phyloP scores from a whole-genome alignment of 164 flowering plant genomes.

The Chimonanthus praecox region DNA sequence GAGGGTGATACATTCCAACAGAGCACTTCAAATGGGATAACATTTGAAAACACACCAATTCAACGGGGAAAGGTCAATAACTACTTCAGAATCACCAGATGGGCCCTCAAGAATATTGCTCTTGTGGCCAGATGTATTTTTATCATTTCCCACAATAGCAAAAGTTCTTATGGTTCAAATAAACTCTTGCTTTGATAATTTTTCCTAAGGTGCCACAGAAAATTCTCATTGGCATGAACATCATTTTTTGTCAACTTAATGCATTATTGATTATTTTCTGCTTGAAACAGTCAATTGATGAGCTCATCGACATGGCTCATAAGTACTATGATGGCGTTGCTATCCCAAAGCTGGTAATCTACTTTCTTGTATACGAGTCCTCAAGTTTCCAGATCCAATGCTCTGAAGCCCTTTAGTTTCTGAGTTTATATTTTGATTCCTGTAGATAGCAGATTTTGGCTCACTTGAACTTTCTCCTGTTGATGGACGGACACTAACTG shows the following conservation, averaged over 20 bases:
- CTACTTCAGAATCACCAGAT: no score
- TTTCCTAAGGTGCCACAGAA: neutral
- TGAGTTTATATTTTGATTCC: constrained; percentile 10
- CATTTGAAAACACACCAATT: no score
- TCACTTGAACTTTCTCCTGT: constrained; percentile 97
- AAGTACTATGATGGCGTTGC: constrained; percentile 82
- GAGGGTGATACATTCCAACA: no score
- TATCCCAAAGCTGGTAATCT: constrained; percentile 81
- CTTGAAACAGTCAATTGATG: constrained; percentile 58
- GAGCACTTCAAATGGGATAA: no score
- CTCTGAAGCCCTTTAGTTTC: constrained; percentile 1
- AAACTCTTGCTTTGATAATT: no score
- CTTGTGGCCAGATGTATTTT: no score
- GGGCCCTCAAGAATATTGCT: no score
- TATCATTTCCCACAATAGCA: no score
- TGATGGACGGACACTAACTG: constrained; percentile 92
- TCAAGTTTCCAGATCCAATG: constrained; percentile 4
- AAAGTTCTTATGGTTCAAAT: no score
- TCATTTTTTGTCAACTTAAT: neutral
- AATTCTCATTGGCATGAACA: neutral
- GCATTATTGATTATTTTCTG: constrained; percentile 4
- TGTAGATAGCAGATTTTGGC: constrained; percentile 85
- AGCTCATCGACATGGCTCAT: constrained; percentile 60
- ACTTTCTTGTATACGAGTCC: neutral
- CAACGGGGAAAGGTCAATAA: no score